Evolutionary conservation across 179 eudicot species (phyloP).

Genomic region (Spinacia oleracea): DNA sequence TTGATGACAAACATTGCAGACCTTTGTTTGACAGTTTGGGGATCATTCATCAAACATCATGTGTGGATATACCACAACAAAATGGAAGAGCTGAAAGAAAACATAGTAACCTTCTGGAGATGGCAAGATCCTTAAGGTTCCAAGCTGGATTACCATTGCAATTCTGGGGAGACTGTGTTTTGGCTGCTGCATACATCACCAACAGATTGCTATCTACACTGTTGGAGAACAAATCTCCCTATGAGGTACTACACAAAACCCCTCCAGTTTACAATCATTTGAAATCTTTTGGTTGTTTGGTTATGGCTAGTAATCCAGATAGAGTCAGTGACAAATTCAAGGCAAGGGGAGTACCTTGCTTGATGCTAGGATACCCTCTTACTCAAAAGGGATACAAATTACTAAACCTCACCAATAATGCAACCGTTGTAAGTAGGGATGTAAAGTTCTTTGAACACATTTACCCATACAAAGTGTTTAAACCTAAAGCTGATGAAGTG

Average conservation of each 20-base stretch:
- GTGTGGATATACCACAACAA: not conserved
- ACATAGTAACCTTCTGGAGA: not conserved
- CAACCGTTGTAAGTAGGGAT: not conserved
- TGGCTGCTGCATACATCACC: not conserved
- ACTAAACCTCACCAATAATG: not conserved
- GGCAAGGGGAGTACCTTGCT: not conserved
- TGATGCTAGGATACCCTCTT: not conserved
- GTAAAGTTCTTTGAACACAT: not conserved
- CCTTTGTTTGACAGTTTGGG: not conserved
- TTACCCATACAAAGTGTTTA: not conserved
- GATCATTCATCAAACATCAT: not conserved
- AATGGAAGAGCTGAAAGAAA: too few species aligned
- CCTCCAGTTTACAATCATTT: not conserved
- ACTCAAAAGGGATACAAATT: not conserved
- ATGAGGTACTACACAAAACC: not conserved
- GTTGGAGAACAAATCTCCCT: not conserved
- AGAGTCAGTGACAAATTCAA: not conserved
- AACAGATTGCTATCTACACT: not conserved
- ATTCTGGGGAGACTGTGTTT: slow-evolving; percentile 13
- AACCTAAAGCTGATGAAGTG: too few species aligned
- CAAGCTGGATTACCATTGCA: not conserved
- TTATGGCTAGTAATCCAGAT: not conserved
- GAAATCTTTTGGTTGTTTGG: not conserved
- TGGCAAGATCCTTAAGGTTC: not conserved
- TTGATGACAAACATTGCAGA: not conserved